Evolutionary conservation across 228 moss, liverwort and hornwort genomes (phyloP).

Genomic region (Sphagnum fallax): DNA sequence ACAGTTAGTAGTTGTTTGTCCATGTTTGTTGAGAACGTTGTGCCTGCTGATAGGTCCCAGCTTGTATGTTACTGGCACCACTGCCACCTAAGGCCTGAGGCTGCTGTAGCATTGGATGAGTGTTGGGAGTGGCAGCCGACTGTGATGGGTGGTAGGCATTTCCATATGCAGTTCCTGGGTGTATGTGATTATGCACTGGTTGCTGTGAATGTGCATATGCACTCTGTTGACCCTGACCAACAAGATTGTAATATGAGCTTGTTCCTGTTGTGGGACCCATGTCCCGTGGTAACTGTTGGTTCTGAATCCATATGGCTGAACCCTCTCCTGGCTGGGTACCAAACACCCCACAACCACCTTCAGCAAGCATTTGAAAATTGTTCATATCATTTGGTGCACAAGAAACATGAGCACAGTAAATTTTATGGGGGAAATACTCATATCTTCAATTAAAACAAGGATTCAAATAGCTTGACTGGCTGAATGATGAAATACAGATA

Average conservation of each 20-base stretch:
- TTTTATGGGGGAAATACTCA: no score
- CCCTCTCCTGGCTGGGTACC: constrained; percentile 1
- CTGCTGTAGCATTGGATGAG: constrained; percentile 64
- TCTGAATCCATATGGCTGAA: constrained; percentile 64
- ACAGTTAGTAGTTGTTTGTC: constrained; percentile 40
- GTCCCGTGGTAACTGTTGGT: constrained; percentile 53
- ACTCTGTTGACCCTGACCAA: constrained; percentile 48
- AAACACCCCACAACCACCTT: background rate
- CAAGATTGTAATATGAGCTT: constrained; percentile 53
- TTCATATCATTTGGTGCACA: no score
- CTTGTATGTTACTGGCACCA: constrained; percentile 49
- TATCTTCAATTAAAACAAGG: no score
- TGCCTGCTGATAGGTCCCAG: constrained; percentile 65
- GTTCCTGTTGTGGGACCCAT: constrained; percentile 67
- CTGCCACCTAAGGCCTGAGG: constrained; percentile 60
- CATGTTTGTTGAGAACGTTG: constrained; percentile 78
- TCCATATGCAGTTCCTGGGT: constrained; percentile 35
- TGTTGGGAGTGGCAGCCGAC: constrained; percentile 37
- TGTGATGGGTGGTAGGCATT: constrained; percentile 27
- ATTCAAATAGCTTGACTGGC: no score
- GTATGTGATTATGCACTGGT: background rate
- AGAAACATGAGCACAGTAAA: no score
- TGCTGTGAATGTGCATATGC: constrained; percentile 13
- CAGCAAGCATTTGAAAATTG: no score
- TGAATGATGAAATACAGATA: no score